A percentile compares a stretch with the other conserved stretches of the same genome.
These are phyloP conservation scores for Trichoderma sp. DNA, from an alignment of 2,329 filamentous ascomycete species.

Conservation along the genomic window DNA sequence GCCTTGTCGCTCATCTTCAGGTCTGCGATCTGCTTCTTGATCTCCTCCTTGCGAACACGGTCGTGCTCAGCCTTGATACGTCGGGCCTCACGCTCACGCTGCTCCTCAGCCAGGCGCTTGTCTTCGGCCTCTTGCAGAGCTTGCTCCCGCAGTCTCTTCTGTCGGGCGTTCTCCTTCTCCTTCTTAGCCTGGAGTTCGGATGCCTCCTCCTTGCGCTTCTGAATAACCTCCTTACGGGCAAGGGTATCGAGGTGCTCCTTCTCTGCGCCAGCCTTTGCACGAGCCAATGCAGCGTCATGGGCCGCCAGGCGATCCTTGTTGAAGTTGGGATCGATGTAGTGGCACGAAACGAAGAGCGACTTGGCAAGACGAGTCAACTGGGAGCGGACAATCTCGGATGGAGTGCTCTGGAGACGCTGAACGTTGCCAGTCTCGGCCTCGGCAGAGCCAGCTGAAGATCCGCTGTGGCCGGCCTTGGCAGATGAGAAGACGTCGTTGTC, in stretches of 20 bases:
- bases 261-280: conserved; percentile 84
- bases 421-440: conserved; percentile 83
- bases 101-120: conserved; percentile 86
- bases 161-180: conserved; percentile 88
- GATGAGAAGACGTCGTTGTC: conserved; percentile 99
- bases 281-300: conserved; percentile 75
- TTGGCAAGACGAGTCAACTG: conserved; percentile 91
- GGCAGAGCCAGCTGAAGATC: conserved; percentile 81
- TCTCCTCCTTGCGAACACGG: conserved; percentile 86
- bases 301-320: conserved; percentile 78
- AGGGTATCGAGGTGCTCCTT: conserved; percentile 86
- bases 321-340: conserved; percentile 91
- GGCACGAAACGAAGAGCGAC: conserved; percentile 88
- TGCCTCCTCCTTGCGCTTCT: conserved; percentile 97
- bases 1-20: conserved; percentile 85
- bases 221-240: conserved; percentile 84
- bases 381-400: conserved; percentile 94
- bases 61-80: conserved; percentile 85
- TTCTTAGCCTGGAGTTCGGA: conserved; percentile 83
- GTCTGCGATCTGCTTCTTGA: conserved; percentile 89
- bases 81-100: conserved; percentile 84
- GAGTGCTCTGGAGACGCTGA: conserved; percentile 95
- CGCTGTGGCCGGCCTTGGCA: conserved; percentile 84
- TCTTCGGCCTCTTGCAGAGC: conserved; percentile 88
- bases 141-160: conserved; percentile 83